Evolutionary conservation across 1,284 basidiomycete genomes (phyloP).

Genomic region (Papiliotrema laurentii): DNA sequence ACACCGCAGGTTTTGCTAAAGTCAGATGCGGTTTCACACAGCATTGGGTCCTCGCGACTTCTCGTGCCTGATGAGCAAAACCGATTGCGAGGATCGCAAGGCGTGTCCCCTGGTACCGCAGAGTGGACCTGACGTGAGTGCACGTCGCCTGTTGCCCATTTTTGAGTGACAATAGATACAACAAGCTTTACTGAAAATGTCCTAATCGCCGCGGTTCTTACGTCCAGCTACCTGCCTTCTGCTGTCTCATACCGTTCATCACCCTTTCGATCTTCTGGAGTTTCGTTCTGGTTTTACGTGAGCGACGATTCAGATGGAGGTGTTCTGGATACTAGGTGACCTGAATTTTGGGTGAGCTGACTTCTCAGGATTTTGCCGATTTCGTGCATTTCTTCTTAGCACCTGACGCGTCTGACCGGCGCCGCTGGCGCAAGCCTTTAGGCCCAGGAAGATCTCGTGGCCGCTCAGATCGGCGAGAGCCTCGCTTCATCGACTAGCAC

Average conservation of each 20-base stretch:
- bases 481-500: background rate
- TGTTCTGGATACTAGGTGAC: no score
- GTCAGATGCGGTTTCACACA: no score
- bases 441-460: background rate
- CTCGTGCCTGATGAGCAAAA: conserved; percentile 18
- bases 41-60: background rate
- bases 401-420: no score
- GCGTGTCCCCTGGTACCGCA: background rate
- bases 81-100: background rate
- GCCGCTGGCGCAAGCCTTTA: background rate
- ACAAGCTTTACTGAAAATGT: background rate
- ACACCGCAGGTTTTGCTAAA: no score
- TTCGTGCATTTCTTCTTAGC: background rate
- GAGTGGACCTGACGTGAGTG: background rate
- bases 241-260: background rate
- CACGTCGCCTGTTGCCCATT: background rate
- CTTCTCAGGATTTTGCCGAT: background rate
- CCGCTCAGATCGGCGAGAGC: background rate
- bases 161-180: background rate
- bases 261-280: background rate
- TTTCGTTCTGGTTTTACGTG: background rate
- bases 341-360: no score
- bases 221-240: background rate
- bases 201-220: background rate
- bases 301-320: background rate